Evolutionary conservation across 1,139 yeast species (phyloP), one percentile per base, ranked within the genome.

Genomic region (Debaryomycetaceae sp.): DNA sequence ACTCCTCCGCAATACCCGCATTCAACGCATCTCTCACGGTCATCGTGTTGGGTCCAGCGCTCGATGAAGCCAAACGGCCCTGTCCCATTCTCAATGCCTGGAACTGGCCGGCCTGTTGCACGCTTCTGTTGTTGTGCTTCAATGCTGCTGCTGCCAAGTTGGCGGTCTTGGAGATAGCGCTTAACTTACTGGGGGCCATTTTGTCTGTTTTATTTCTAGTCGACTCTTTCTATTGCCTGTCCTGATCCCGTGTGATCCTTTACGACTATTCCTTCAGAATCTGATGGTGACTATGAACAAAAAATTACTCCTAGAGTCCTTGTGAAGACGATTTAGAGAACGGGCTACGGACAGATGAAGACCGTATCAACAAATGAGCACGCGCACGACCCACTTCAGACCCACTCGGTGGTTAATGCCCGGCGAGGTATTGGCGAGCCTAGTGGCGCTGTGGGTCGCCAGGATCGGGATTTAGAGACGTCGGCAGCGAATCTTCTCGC

Each of bases 1-100:
- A 81, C 74, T 95, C 99, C 73, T 93, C 99, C 48, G 96, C 96
- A 69, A 93, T 78, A 38, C 97, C 99, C 51, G 87, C 76, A 76
- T 93, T 95, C 60, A 93, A 76, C 39, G 99, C 99, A 58, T 93
- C 99, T 79, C 99, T 87, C 48, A 95, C 97, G 9, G 98, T 89
- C 79, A 93, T 80, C 51, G 82, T 76, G 60, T 80, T 78, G 44
- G 85, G 69, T 35, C 79, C 81, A 23, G 81, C 62, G 41, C 72
- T 66, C 33, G 80, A 67, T 20, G 83, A 72, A 9, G 80, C 78
- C 48, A 64, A 55, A 62, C 81, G 72, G 27, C 59, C 56, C 42
- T 56, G 62, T 55, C 57, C 58, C 72, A 65, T 69, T 66, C 71
- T 68, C 55, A 66, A 47, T 35, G 72, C 68, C 55, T 65, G 72